Conservation (phyloP, 306 rosid species). For the Cucumis sativus region DNA sequence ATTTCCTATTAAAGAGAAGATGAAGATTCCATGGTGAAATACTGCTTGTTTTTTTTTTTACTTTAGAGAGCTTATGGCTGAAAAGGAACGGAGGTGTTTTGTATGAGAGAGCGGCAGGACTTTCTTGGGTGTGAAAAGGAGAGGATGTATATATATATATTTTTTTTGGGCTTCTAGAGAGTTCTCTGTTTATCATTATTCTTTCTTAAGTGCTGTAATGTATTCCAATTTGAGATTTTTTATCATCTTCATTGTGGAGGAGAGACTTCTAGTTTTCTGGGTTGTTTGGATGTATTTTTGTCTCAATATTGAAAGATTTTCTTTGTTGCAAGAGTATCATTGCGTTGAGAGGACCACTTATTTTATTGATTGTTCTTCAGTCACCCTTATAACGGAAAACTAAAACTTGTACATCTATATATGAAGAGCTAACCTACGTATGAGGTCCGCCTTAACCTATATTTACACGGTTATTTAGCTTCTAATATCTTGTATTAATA, state of each 20-base stretch:
- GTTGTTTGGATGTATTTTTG: constrained; percentile 1
- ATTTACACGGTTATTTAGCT: not conserved
- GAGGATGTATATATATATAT: not conserved
- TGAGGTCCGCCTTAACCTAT: not conserved
- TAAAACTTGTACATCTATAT: not conserved
- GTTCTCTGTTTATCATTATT: not conserved
- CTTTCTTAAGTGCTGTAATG: not conserved
- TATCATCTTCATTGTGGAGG: not conserved
- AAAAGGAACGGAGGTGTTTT: not conserved
- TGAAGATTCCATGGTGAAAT: constrained; percentile 1
- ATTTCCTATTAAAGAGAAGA: constrained; percentile 2
- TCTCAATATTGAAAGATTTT: not conserved
- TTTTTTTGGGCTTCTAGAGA: not conserved
- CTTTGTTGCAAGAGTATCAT: not conserved
- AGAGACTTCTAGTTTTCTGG: not conserved
- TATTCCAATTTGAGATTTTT: not conserved
- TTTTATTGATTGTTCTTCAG: not conserved
- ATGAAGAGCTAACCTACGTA: not conserved
- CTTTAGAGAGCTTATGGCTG: not conserved
- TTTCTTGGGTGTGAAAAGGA: not conserved
- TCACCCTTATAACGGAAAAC: not conserved
- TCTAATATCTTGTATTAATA: not conserved
- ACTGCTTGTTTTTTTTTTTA: not conserved
- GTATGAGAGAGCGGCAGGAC: not conserved
- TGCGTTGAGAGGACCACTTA: not conserved